A percentile compares a stretch with the other conserved stretches of the same genome.
phyloP scores from a whole-genome alignment of 2,329 filamentous ascomycete species.

The Aplosporella prunicola region DNA sequence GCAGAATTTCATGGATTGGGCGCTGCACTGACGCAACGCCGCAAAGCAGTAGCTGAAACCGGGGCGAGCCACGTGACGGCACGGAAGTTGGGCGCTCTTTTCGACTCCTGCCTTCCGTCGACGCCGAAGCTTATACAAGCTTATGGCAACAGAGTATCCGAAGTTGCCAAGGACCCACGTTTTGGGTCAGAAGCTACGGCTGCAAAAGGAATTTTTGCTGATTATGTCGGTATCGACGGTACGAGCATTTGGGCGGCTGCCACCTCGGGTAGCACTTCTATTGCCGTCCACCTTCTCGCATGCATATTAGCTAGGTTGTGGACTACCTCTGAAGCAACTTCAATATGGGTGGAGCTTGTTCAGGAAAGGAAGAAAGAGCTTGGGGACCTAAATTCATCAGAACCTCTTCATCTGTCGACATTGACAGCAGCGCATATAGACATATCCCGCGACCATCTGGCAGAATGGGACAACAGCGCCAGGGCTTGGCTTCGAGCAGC shows the following conservation, averaged over 20 bases:
- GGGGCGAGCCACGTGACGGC: too few species aligned
- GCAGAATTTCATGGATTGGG: too few species aligned
- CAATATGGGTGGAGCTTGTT: slow-evolving; percentile 29
- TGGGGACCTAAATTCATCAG: not conserved
- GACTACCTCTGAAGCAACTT: slow-evolving; percentile 18
- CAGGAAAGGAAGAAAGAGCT: slow-evolving; percentile 11
- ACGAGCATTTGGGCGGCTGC: slow-evolving; percentile 31
- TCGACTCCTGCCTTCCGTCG: too few species aligned
- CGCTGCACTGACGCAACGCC: too few species aligned
- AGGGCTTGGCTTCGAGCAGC: slow-evolving; percentile 10
- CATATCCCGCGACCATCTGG: slow-evolving; percentile 11
- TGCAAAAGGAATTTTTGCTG: slow-evolving; percentile 13
- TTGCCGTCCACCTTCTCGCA: slow-evolving; percentile 26
- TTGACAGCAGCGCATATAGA: not conserved
- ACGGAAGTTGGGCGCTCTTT: too few species aligned
- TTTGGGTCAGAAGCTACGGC: too few species aligned
- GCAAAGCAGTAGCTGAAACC: too few species aligned
- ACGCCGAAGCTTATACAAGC: too few species aligned
- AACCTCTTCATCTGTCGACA: not conserved
- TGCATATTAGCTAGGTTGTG: slow-evolving; percentile 30
- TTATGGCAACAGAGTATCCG: too few species aligned
- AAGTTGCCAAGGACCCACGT: too few species aligned
- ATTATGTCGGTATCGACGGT: slow-evolving; percentile 21
- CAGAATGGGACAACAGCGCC: slow-evolving; percentile 14
- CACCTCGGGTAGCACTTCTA: slow-evolving; percentile 22